A percentile compares a stretch with the other conserved stretches of the same genome.
These are phyloP conservation scores for Trichoderma asperellum DNA, from an alignment of 2,329 filamentous ascomycete genomes.

Conservation along the genomic window DNA sequence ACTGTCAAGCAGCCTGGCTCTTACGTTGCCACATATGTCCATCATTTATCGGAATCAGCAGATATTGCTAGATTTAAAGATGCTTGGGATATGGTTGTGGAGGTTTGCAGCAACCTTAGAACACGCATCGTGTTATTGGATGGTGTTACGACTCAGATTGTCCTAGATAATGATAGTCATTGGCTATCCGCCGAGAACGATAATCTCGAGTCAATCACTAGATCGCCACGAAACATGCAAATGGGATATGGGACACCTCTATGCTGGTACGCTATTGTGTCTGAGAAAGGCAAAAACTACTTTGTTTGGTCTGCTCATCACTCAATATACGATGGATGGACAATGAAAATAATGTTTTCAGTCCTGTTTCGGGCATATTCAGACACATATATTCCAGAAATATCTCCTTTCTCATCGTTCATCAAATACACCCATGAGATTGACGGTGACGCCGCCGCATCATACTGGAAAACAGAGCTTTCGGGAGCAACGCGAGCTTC, in stretches of 20 bases:
- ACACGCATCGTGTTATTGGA: conserved; percentile 30
- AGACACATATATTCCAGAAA: not conserved
- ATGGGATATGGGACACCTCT: conserved; percentile 19
- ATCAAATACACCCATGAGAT: conserved; percentile 41
- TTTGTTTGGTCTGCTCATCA: conserved; percentile 38
- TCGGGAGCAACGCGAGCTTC: conserved; percentile 18
- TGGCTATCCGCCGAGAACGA: conserved; percentile 1
- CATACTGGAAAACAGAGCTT: conserved; percentile 30
- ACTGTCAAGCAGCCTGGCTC: conserved; percentile 26
- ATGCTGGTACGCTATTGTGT: conserved; percentile 12
- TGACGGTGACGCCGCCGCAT: not conserved
- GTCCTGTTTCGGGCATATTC: conserved; percentile 26
- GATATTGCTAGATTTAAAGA: conserved; percentile 8
- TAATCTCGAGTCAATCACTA: conserved; percentile 4
- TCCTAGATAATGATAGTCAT: conserved; percentile 2
- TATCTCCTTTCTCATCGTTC: conserved; percentile 20
- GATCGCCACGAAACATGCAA: not conserved
- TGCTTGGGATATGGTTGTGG: conserved; percentile 31
- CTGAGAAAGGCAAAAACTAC: conserved; percentile 11
- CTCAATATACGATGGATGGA: conserved; percentile 39
- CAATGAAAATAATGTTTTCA: conserved; percentile 32
- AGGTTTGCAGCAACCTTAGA: conserved; percentile 19
- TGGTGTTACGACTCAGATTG: conserved; percentile 7
- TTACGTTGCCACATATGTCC: conserved; percentile 23
- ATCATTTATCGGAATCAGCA: not conserved